These are phyloP conservation scores for Blastobotrys apis DNA, from an alignment of 1,139 yeast genomes.

Conservation along the genomic window DNA sequence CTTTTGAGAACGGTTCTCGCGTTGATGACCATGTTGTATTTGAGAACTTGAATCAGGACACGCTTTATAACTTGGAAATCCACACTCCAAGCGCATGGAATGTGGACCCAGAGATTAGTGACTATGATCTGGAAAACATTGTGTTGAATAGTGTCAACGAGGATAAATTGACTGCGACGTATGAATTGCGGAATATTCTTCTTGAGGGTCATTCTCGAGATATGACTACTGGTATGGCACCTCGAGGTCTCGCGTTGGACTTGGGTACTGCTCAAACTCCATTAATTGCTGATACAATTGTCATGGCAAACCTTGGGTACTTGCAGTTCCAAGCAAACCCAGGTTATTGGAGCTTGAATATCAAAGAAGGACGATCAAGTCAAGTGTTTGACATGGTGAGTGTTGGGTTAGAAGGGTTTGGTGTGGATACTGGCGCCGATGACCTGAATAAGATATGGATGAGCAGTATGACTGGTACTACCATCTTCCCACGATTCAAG, in stretches of 20 bases:
- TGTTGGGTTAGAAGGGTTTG: conserved; percentile 39
- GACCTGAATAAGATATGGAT: conserved; percentile 25
- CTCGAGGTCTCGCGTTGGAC: conserved; percentile 49
- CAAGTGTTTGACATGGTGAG: conserved; percentile 41
- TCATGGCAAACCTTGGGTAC: conserved; percentile 74
- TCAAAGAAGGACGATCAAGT: conserved; percentile 43
- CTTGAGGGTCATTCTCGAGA: conserved; percentile 71
- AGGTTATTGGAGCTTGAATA: conserved; percentile 55
- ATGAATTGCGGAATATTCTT: conserved; percentile 48
- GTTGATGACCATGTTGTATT: conserved; percentile 33
- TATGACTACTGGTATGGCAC: conserved; percentile 33
- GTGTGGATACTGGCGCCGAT: background rate
- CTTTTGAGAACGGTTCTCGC: conserved; percentile 42
- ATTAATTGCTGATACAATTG: conserved; percentile 49
- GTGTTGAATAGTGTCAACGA: conserved; percentile 38
- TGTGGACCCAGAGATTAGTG: conserved; percentile 46
- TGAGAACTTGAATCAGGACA: conserved; percentile 44
- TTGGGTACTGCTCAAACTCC: conserved; percentile 32
- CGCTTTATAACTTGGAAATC: conserved; percentile 52
- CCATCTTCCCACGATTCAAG: conserved; percentile 44
- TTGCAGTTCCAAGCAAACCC: conserved; percentile 67
- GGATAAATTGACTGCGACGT: conserved; percentile 39
- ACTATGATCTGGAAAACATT: conserved; percentile 61
- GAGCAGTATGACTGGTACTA: conserved; percentile 42
- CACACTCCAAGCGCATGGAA: conserved; percentile 69